A percentile compares a stretch with the other conserved stretches of the same genome.
Conservation (phyloP, 176 grass and related monocot species). For the Miscanthus lutarioriparius region DNA sequence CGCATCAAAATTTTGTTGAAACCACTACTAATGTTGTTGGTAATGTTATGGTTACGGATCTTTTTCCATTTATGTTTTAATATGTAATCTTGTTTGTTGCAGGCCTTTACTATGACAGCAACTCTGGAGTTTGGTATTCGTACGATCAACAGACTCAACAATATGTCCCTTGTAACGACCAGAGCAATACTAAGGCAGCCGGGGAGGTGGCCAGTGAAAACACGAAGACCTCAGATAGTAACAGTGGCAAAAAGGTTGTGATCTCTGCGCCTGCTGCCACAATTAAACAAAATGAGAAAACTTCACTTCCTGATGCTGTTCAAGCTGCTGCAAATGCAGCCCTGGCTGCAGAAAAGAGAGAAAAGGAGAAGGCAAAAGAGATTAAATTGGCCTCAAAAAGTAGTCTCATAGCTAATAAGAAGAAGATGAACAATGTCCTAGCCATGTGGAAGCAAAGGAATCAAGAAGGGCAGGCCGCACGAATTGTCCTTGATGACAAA, state of each 20-base stretch:
- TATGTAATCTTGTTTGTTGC: slow-evolving; percentile 30
- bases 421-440: slow-evolving; percentile 99
- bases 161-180: slow-evolving; percentile 75
- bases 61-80: neutral
- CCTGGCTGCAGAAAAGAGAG: slow-evolving; percentile 95
- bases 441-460: slow-evolving; percentile 99
- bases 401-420: slow-evolving; percentile 95
- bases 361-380: slow-evolving; percentile 94
- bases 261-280: slow-evolving; percentile 94
- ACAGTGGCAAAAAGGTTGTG: slow-evolving; percentile 67
- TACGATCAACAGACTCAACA: slow-evolving; percentile 89
- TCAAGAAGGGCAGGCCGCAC: slow-evolving; percentile 75
- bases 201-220: slow-evolving; percentile 52
- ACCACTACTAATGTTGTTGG: neutral
- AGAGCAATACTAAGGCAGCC: slow-evolving; percentile 56
- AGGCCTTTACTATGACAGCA: slow-evolving; percentile 99
- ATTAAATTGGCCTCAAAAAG: slow-evolving; percentile 87
- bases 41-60: neutral
- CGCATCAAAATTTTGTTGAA: neutral
- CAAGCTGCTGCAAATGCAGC: slow-evolving; percentile 93
- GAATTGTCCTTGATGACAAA: slow-evolving; percentile 65
- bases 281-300: slow-evolving; percentile 73
- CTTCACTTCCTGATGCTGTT: slow-evolving; percentile 82
- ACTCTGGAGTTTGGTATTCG: slow-evolving; percentile 80
- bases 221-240: slow-evolving; percentile 59